phyloP scores from a whole-genome alignment of 1,139 yeast species.

The Pneumocystis canis region DNA sequence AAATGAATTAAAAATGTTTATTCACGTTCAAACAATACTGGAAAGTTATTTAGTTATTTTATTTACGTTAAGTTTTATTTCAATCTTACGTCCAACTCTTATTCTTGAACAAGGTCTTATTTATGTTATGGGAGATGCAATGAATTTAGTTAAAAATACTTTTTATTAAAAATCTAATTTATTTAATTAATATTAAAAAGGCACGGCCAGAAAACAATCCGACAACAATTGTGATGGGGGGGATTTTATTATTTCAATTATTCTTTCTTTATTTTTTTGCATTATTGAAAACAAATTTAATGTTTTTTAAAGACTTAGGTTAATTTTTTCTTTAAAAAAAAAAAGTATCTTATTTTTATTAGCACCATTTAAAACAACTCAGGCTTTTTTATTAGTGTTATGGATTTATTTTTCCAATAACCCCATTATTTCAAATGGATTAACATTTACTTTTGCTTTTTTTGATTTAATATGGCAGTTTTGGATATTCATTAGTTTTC shows the following conservation, averaged over 20 bases:
- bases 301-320: neutral
- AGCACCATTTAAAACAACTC: neutral
- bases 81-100: neutral
- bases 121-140: neutral
- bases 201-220: neutral
- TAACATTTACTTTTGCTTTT: constrained; percentile 7
- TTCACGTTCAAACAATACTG: neutral
- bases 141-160: neutral
- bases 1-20: neutral
- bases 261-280: neutral
- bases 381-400: neutral
- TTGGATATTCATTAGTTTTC: constrained; percentile 6
- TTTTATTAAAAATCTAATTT: neutral
- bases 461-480: constrained; percentile 7
- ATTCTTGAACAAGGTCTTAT: neutral
- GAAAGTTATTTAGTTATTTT: neutral
- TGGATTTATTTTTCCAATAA: neutral
- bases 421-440: neutral
- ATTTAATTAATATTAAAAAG: neutral
- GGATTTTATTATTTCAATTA: neutral
- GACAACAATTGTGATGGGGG: neutral
- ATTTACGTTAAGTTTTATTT: neutral
- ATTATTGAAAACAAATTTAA: neutral
- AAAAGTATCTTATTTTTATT: neutral
- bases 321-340: neutral